Percentiles rank a stretch among this genome's conserved stretches.
These are phyloP conservation scores for Raffaelea deltoideospora DNA, from an alignment of 2,329 filamentous ascomycete species.

Conservation along the genomic window DNA sequence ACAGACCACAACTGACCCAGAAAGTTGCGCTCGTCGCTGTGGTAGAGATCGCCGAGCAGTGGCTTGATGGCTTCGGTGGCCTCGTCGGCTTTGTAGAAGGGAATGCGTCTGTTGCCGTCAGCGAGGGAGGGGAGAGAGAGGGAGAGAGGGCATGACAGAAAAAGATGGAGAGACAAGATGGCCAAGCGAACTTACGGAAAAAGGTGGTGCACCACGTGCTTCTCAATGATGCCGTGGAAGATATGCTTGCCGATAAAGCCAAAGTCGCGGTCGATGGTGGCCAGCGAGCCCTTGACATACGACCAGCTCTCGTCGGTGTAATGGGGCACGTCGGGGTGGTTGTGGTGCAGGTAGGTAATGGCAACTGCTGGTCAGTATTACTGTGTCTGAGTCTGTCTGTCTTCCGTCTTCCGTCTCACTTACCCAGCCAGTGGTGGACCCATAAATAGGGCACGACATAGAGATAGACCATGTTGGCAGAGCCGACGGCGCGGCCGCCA, in stretches of 20 bases:
- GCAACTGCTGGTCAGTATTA: slow-evolving; percentile 44
- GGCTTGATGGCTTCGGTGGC: slow-evolving; percentile 35
- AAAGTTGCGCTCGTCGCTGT: slow-evolving; percentile 46
- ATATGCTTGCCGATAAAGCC: slow-evolving; percentile 82
- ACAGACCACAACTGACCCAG: slow-evolving; percentile 28
- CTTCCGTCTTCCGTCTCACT: slow-evolving; percentile 24
- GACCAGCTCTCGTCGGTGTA: slow-evolving; percentile 77
- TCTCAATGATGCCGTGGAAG: slow-evolving; percentile 90
- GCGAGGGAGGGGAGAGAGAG: neutral
- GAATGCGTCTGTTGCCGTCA: slow-evolving; percentile 51
- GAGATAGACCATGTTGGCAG: slow-evolving; percentile 78
- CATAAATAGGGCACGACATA: slow-evolving; percentile 90
- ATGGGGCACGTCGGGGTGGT: slow-evolving; percentile 81
- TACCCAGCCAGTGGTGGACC: slow-evolving; percentile 98
- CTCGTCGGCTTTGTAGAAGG: slow-evolving; percentile 21
- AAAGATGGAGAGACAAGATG: too few species aligned
- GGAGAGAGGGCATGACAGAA: neutral
- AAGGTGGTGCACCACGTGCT: slow-evolving; percentile 93
- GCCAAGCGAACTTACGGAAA: slow-evolving; percentile 34
- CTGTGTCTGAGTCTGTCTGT: neutral
- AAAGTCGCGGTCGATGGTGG: slow-evolving; percentile 92
- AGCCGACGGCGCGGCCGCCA: slow-evolving; percentile 65
- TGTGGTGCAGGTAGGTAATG: slow-evolving; percentile 95
- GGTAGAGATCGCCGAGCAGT: slow-evolving; percentile 92
- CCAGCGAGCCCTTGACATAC: slow-evolving; percentile 80